Percentiles rank a stretch among this genome's conserved stretches.
Evolutionary conservation across 2,329 filamentous ascomycete species (phyloP).

Genomic region (Botryotinia calthae): DNA sequence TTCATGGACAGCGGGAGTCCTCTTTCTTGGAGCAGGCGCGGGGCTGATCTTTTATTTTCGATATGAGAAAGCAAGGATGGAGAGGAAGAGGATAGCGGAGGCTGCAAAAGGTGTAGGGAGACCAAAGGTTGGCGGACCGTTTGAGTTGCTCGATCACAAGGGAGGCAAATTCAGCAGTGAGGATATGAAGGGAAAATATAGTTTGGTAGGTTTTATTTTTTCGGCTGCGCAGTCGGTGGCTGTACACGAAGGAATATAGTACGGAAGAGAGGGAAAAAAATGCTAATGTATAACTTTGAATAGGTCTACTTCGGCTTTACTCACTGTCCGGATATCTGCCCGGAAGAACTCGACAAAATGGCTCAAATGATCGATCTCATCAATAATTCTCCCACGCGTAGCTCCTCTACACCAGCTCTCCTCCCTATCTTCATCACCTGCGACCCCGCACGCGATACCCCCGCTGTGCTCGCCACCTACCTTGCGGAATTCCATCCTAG

Average conservation of each 20-base stretch:
- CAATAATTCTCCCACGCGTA: slow-evolving; percentile 43
- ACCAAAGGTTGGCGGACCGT: slow-evolving; percentile 89
- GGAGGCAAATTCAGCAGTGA: slow-evolving; percentile 74
- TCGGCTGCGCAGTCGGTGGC: too few relatives aligned
- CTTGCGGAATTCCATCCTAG: slow-evolving; percentile 84
- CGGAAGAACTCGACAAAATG: slow-evolving; percentile 99
- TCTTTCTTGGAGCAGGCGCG: slow-evolving; percentile 78
- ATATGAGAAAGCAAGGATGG: slow-evolving; percentile 86
- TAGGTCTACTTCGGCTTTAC: slow-evolving; percentile 98
- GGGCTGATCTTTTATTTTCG: slow-evolving; percentile 89
- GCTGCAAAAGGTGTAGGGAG: slow-evolving; percentile 88
- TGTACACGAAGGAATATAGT: too few relatives aligned
- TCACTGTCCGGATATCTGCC: slow-evolving; percentile 97
- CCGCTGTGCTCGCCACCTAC: slow-evolving; percentile 80
- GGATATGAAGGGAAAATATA: slow-evolving; percentile 84
- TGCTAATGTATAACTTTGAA: background rate
- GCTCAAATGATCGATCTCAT: slow-evolving; percentile 84
- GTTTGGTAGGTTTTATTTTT: slow-evolving; percentile 56
- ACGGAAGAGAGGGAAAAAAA: rapidly evolving
- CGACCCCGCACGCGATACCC: slow-evolving; percentile 88
- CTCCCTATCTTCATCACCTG: slow-evolving; percentile 88
- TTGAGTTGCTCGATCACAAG: slow-evolving; percentile 78
- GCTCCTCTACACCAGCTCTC: slow-evolving; percentile 45
- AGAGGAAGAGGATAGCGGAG: slow-evolving; percentile 83
- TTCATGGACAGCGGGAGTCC: slow-evolving; percentile 82